These are phyloP conservation scores for Entomortierella lignicola DNA, from an alignment of 192 early-diverging fungal species.

Conservation along the genomic window DNA sequence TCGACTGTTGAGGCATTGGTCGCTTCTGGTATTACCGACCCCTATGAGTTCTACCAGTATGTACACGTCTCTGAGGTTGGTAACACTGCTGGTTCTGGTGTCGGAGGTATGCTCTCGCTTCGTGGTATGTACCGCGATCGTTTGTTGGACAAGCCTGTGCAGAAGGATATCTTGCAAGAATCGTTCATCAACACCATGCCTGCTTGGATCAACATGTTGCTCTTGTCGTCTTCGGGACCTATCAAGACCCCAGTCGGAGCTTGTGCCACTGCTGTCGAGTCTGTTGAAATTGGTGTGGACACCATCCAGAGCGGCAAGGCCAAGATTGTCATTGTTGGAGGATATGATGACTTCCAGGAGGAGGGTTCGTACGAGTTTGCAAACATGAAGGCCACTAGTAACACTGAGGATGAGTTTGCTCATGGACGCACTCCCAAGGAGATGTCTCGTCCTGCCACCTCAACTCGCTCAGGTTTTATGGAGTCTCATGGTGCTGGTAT, in stretches of 20 bases:
- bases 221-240: constrained; percentile 91
- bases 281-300: constrained; percentile 92
- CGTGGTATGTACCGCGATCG: constrained; percentile 86
- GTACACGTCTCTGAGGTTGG: constrained; percentile 95
- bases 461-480: constrained; percentile 92
- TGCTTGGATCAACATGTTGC: constrained; percentile 97
- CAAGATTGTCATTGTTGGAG: constrained; percentile 93
- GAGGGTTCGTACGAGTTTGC: constrained; percentile 95
- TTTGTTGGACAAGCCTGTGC: constrained; percentile 81
- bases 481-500: constrained; percentile 92
- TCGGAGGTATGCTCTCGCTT: constrained; percentile 86
- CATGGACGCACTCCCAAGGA: constrained; percentile 88
- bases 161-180: constrained; percentile 95
- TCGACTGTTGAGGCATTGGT: constrained; percentile 93
- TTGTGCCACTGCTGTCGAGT: constrained; percentile 92
- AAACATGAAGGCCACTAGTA: constrained; percentile 96
- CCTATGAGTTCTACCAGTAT: constrained; percentile 97
- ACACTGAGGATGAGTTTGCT: constrained; percentile 84
- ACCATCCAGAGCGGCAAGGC: constrained; percentile 92
- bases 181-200: constrained; percentile 96
- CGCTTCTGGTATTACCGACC: constrained; percentile 92
- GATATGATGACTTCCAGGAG: constrained; percentile 93
- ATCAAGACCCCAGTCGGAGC: constrained; percentile 95
- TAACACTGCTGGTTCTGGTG: constrained; percentile 89
- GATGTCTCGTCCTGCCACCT: constrained; percentile 91